These are phyloP conservation scores for Paraconiothyrium brasiliense DNA, from an alignment of 2,329 filamentous ascomycete genomes.

Conservation along the genomic window DNA sequence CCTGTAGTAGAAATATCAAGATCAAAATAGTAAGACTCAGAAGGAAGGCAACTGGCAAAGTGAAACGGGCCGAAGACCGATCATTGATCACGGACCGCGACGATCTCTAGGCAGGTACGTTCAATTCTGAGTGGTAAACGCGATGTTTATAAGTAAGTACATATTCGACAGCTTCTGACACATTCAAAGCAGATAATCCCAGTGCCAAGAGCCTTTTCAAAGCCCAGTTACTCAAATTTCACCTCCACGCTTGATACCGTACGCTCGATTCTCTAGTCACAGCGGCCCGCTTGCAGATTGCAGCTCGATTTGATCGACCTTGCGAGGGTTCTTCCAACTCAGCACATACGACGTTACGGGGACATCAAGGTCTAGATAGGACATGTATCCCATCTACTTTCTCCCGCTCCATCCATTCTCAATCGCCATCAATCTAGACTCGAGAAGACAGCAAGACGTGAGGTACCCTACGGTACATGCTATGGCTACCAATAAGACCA, in stretches of 20 bases:
- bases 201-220: constrained; percentile 1
- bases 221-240: constrained; percentile 1
- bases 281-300: constrained; percentile 2
- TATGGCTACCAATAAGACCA: constrained; percentile 18
- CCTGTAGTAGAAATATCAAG: constrained; percentile 20
- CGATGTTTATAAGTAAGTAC: constrained; percentile 29
- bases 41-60: constrained; percentile 16
- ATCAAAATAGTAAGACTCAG: constrained; percentile 32
- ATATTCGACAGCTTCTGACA: constrained; percentile 6
- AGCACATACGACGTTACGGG: constrained; percentile 4
- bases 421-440: constrained; percentile 38
- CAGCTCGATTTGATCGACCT: constrained; percentile 15
- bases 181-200: constrained; percentile 3
- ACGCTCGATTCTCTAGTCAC: background rate
- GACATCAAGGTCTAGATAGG: constrained; percentile 20
- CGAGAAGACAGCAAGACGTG: constrained; percentile 20
- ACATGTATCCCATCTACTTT: constrained; percentile 44
- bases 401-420: constrained; percentile 43
- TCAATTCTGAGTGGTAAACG: constrained; percentile 18
- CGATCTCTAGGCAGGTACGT: constrained; percentile 23
- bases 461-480: constrained; percentile 32
- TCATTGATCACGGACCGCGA: constrained; percentile 20
- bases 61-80: constrained; percentile 24
- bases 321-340: constrained; percentile 15
- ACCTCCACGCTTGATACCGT: background rate